These are phyloP conservation scores for Phylloporus sp. DNA, from an alignment of 768 basidiomycete species.

Conservation along the genomic window DNA sequence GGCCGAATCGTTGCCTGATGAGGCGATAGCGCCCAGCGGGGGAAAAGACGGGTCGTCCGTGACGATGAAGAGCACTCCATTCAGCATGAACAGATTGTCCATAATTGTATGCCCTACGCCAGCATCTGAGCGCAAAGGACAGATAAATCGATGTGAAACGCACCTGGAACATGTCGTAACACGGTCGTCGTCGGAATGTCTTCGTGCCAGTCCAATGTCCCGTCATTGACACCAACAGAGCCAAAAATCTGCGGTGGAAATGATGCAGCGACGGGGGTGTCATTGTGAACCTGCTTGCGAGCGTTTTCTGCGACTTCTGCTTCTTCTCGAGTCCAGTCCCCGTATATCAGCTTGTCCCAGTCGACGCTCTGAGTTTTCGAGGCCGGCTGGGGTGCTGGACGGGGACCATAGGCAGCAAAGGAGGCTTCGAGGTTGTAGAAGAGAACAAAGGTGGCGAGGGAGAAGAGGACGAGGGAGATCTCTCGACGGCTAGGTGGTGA, in stretches of 20 bases:
- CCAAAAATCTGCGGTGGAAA: conserved; percentile 20
- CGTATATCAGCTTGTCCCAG: conserved; percentile 62
- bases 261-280: conserved; percentile 34
- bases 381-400: conserved; percentile 25
- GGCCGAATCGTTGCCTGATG: conserved; percentile 35
- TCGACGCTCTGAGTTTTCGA: conserved; percentile 38
- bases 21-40: conserved; percentile 44
- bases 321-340: conserved; percentile 66
- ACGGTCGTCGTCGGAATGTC: conserved; percentile 54
- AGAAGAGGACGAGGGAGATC: conserved; percentile 61
- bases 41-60: conserved; percentile 67
- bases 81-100: conserved; percentile 74
- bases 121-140: neutral
- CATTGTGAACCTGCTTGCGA: conserved; percentile 40
- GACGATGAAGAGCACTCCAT: conserved; percentile 72
- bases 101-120: conserved; percentile 74
- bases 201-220: conserved; percentile 52
- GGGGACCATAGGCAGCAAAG: conserved; percentile 50
- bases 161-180: conserved; percentile 65
- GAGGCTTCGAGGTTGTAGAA: conserved; percentile 73
- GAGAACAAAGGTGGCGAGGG: conserved; percentile 61
- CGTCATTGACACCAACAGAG: conserved; percentile 43
- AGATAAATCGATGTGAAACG: conserved; percentile 4
- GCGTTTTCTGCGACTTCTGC: conserved; percentile 56
- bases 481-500: conserved; percentile 73